Conservation (phyloP, 2,329 filamentous ascomycete species). For the Ceratocystis eucalypticola region DNA sequence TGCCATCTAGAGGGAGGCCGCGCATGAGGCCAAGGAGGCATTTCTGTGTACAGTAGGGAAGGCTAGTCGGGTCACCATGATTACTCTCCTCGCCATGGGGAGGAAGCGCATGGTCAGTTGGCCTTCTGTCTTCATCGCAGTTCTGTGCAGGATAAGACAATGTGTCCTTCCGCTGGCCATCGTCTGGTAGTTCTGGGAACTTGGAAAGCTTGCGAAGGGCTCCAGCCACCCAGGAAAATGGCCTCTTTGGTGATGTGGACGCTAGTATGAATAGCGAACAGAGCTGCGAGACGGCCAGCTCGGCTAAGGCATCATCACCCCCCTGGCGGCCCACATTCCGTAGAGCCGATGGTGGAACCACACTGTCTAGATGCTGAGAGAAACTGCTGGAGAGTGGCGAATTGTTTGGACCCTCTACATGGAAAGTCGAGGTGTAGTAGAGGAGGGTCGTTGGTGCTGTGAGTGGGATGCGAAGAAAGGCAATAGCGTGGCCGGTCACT, state of each 20-base stretch:
- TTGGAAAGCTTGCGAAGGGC: background rate
- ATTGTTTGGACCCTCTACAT: background rate
- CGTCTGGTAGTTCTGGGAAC: background rate
- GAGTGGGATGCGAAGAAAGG: background rate
- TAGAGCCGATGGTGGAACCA: too few relatives aligned
- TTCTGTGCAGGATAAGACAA: too few relatives aligned
- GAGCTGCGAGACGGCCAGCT: background rate
- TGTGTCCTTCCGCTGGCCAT: background rate
- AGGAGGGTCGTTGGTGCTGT: background rate
- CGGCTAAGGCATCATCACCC: background rate
- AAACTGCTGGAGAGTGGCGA: background rate
- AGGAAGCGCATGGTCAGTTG: too few relatives aligned
- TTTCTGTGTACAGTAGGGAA: background rate
- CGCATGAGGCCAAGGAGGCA: background rate
- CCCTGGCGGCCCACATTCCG: too few relatives aligned
- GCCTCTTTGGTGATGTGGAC: background rate
- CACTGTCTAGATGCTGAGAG: too few relatives aligned
- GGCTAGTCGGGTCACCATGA: background rate
- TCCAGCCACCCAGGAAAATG: background rate
- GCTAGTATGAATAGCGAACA: background rate
- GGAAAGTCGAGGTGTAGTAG: background rate
- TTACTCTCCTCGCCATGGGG: background rate
- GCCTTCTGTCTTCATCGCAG: too few relatives aligned
- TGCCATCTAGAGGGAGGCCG: background rate
- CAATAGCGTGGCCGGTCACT: background rate